Conservation (phyloP, 305 asterid genomes). For the Fraxinus greggii region DNA sequence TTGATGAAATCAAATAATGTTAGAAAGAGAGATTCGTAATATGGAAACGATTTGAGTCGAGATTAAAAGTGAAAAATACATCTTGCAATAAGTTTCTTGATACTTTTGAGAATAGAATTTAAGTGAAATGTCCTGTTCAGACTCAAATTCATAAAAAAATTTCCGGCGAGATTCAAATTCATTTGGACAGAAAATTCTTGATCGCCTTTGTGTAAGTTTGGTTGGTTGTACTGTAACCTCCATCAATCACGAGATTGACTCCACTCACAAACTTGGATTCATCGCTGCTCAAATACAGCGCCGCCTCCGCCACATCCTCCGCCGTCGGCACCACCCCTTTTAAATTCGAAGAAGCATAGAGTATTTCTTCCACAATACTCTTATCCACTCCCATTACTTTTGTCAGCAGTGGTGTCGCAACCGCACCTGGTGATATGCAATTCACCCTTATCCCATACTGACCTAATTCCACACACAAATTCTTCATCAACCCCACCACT, state of each 20-base stretch:
- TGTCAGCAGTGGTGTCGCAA: slow-evolving; percentile 59
- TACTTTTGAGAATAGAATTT: not conserved
- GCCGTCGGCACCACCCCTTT: slow-evolving; percentile 46
- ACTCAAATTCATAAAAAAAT: too few relatives aligned
- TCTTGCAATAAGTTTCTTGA: too few relatives aligned
- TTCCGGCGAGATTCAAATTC: not conserved
- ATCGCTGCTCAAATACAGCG: slow-evolving; percentile 46
- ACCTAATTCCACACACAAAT: slow-evolving; percentile 63
- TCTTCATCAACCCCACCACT: slow-evolving; percentile 63
- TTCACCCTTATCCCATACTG: slow-evolving; percentile 62
- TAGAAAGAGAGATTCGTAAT: too few relatives aligned
- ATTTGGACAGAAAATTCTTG: slow-evolving; percentile 5
- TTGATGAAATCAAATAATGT: too few relatives aligned
- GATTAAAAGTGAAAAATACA: too few relatives aligned
- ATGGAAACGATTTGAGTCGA: too few relatives aligned
- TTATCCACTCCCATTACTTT: slow-evolving; percentile 33
- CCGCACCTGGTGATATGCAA: slow-evolving; percentile 57
- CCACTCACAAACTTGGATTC: slow-evolving; percentile 58
- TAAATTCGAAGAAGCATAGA: slow-evolving; percentile 38
- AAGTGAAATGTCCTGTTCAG: too few relatives aligned
- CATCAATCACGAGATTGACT: slow-evolving; percentile 50
- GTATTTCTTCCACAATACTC: slow-evolving; percentile 38
- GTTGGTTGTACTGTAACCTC: slow-evolving; percentile 58
- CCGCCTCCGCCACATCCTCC: slow-evolving; percentile 69
- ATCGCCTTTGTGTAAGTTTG: slow-evolving; percentile 38